These are phyloP conservation scores for Thermomyces lanuginosus DNA, from an alignment of 2,329 filamentous ascomycete species.

Conservation along the genomic window DNA sequence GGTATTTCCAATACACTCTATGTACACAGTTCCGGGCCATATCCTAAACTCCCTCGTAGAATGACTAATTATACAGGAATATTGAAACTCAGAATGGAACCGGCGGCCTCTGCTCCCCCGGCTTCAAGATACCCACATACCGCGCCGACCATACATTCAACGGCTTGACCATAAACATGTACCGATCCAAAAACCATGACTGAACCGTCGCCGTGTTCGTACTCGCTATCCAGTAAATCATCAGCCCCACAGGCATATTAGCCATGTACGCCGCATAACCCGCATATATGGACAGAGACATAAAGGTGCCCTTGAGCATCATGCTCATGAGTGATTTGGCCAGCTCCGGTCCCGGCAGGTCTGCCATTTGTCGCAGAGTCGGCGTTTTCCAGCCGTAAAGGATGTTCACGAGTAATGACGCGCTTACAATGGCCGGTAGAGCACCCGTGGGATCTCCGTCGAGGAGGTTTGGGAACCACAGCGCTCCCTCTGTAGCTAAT, in stretches of 20 bases:
- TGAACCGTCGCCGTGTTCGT: constrained; percentile 28
- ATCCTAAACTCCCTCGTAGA: too few relatives aligned
- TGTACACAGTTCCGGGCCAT: too few relatives aligned
- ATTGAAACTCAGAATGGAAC: too few relatives aligned
- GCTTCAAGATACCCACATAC: constrained; percentile 13
- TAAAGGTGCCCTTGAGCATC: constrained; percentile 16
- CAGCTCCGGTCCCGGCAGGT: constrained; percentile 15
- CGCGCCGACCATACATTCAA: constrained; percentile 17
- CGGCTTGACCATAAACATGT: constrained; percentile 21
- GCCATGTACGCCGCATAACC: constrained; percentile 16
- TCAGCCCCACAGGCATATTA: constrained; percentile 29
- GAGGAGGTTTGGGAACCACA: constrained; percentile 45
- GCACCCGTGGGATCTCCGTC: constrained; percentile 35
- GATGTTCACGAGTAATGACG: constrained; percentile 35
- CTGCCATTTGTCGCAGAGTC: constrained; percentile 10
- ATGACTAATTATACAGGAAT: too few relatives aligned
- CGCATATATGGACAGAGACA: constrained; percentile 24
- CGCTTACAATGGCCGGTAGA: constrained; percentile 34
- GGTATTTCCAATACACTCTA: too few relatives aligned
- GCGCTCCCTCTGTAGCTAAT: constrained; percentile 39
- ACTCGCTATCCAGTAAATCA: constrained; percentile 37
- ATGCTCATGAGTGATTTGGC: constrained; percentile 10
- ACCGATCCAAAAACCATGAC: constrained; percentile 21
- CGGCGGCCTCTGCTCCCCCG: constrained; percentile 6
- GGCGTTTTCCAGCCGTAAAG: constrained; percentile 14